Conservation (phyloP, 2,329 filamentous ascomycete genomes). For the Colletotrichum orchidophilum region DNA sequence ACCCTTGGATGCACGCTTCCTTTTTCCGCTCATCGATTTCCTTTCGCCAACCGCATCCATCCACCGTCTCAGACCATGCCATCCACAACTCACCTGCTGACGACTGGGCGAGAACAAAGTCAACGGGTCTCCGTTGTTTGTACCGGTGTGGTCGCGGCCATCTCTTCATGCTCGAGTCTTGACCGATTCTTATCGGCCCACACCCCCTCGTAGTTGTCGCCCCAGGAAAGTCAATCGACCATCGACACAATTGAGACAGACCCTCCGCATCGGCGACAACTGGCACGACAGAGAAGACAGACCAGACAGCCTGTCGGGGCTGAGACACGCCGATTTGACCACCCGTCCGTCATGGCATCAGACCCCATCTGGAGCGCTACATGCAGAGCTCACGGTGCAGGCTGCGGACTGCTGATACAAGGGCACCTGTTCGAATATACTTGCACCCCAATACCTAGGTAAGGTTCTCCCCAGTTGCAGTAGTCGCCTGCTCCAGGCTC, state of each 20-base stretch:
- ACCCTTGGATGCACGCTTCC: slow-evolving; percentile 11
- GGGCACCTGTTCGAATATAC: background rate
- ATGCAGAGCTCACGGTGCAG: background rate
- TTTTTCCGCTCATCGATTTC: slow-evolving; percentile 6
- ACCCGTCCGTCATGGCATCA: background rate
- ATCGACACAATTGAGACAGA: slow-evolving; percentile 29
- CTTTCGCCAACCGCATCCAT: slow-evolving; percentile 1
- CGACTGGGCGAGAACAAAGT: background rate
- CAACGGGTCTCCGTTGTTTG: background rate
- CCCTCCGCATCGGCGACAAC: slow-evolving; percentile 24
- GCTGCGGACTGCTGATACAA: background rate
- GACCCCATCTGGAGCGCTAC: background rate
- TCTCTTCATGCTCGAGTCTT: background rate
- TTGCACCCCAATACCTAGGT: background rate
- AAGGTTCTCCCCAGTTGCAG: slow-evolving; percentile 10
- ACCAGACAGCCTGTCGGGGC: slow-evolving; percentile 15
- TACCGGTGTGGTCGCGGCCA: background rate
- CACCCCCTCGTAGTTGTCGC: background rate
- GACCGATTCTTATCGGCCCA: background rate
- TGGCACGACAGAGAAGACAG: slow-evolving; percentile 7
- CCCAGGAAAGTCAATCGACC: slow-evolving; percentile 18
- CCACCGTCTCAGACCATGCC: slow-evolving; percentile 1
- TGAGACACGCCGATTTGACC: slow-evolving; percentile 11
- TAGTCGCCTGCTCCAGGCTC: slow-evolving; percentile 16
- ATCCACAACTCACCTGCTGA: background rate